Base-by-base conservation (phyloP, 2,329 filamentous ascomycete genomes). In the Fusarium succisae region DNA sequence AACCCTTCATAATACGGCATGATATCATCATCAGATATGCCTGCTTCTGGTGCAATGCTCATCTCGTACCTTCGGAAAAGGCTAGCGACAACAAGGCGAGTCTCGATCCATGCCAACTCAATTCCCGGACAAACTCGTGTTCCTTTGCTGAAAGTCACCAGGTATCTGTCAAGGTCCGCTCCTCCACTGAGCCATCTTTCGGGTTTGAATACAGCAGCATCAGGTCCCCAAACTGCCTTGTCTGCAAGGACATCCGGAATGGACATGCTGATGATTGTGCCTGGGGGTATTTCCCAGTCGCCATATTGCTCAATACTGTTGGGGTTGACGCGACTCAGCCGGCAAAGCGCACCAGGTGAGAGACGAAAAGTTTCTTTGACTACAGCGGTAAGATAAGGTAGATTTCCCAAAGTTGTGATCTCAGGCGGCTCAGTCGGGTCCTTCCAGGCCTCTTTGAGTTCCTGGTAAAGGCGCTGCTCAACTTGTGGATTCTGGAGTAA, bases 1-100 rank as follows among this genome's bases (percentile, higher is more conserved):
- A 66, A 63, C 15, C 63, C 58, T 13, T 66, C 63, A 28, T 54
- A 53, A 37, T 63, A 63, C 6, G 63, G 63, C 41, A 66, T 35
- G 20, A 66, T 47, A 50, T 66, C 63, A 37, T 66, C 48, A 22
- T 50, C 41, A 24, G 63, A 43, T 37, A 64, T 48, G 9, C 35
- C 43, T 14, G 54, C 37, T 17, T 60, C 28, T 32, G 44, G 38
- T 9, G 8, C 6, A 17, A 61, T 61, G 13, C 9, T 43, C 57
- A 61, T 55, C 12, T 61, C 47, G 8, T 64, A 64, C 38, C 30
- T 60, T 41, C 55, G 61, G 24, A 60, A 60, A 26, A 60, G 54
- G 20, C 37, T 64, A 12, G 44, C 61, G 5, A 64, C 24, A 11
- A 66, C 41, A 22, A 63, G 35, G 9, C 48, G 39, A 18, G 43